Evolutionary conservation across 495 filamentous ascomycete species (phyloP).

Genomic region (Articulospora tetracladia): DNA sequence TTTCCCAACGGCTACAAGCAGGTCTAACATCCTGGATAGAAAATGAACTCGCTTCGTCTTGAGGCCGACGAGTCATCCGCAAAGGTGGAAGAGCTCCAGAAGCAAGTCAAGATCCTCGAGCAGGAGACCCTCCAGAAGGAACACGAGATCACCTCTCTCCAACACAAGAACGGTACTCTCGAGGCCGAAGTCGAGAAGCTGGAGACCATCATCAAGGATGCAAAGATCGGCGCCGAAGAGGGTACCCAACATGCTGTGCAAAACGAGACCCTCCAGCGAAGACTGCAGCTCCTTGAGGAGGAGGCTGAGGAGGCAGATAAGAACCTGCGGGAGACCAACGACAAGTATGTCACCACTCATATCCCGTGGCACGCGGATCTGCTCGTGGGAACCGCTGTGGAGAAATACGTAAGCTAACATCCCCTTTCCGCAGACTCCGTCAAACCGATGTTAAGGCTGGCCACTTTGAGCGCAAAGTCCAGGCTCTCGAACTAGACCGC

Average conservation of each 20-base stretch:
- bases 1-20: background rate
- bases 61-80: slow-evolving; percentile 79
- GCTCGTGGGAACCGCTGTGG: background rate
- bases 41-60: slow-evolving; percentile 87
- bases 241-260: slow-evolving; percentile 72
- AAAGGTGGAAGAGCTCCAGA: slow-evolving; percentile 82
- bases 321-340: slow-evolving; percentile 92
- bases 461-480: slow-evolving; percentile 98
- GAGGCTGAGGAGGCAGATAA: slow-evolving; percentile 94
- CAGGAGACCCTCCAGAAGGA: slow-evolving; percentile 95
- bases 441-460: slow-evolving; percentile 99
- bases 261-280: slow-evolving; percentile 84
- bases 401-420: slow-evolving; percentile 17
- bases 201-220: slow-evolving; percentile 68
- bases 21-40: slow-evolving; percentile 43
- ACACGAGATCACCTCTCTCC: slow-evolving; percentile 93
- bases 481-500: slow-evolving; percentile 83
- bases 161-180: slow-evolving; percentile 86
- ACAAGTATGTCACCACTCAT: slow-evolving; percentile 70
- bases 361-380: background rate
- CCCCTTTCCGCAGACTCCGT: slow-evolving; percentile 65
- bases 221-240: slow-evolving; percentile 73
- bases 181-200: slow-evolving; percentile 88
- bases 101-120: slow-evolving; percentile 83
- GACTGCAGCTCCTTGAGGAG: slow-evolving; percentile 92